Evolutionary conservation across 2,329 filamentous ascomycete species (phyloP).

Genomic region (Alternaria angustiovoidea): DNA sequence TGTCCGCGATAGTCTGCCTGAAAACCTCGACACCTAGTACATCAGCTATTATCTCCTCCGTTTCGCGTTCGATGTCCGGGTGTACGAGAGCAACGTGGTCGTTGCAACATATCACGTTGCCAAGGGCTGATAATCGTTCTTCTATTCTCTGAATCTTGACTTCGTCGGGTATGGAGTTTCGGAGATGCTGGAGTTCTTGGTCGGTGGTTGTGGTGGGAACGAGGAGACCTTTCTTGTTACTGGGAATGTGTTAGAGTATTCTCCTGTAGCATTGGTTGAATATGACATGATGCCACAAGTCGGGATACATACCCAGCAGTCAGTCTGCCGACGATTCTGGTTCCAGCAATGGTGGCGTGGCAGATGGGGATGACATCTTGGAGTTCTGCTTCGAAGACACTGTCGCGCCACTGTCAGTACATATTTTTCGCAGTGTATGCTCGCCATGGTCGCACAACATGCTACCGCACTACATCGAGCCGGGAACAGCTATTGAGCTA

Average conservation of each 20-base stretch:
- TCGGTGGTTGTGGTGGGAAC: slow-evolving; percentile 96
- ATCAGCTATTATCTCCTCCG: slow-evolving; percentile 98
- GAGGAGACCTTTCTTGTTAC: slow-evolving; percentile 95
- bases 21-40: slow-evolving; percentile 90
- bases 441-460: neutral
- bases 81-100: slow-evolving; percentile 97
- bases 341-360: slow-evolving; percentile 95
- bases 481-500: neutral
- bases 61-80: slow-evolving; percentile 95
- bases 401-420: slow-evolving; percentile 49
- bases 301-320: slow-evolving; percentile 76
- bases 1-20: slow-evolving; percentile 94
- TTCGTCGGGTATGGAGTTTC: slow-evolving; percentile 89
- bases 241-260: slow-evolving; percentile 44
- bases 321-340: slow-evolving; percentile 92
- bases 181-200: slow-evolving; percentile 96
- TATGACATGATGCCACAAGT: neutral
- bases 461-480: neutral
- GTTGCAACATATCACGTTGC: slow-evolving; percentile 96
- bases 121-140: slow-evolving; percentile 92
- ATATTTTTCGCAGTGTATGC: neutral
- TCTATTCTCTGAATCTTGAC: slow-evolving; percentile 98
- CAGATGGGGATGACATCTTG: slow-evolving; percentile 98
- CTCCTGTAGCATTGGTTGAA: neutral
- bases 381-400: slow-evolving; percentile 96